Evolutionary conservation across 306 rosid species (phyloP).

Genomic region (Acacia confusa): DNA sequence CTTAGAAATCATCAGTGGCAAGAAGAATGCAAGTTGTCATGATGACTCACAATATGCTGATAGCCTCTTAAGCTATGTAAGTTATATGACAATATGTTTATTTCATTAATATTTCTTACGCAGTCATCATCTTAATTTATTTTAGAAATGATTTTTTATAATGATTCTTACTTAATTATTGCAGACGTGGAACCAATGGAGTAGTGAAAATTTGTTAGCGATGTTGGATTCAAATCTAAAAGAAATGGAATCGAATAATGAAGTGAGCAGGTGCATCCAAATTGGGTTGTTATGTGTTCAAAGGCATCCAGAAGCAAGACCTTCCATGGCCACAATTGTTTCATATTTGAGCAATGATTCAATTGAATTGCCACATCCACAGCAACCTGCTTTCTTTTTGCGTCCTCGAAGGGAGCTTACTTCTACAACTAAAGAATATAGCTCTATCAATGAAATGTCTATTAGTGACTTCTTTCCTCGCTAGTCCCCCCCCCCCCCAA

Average conservation of each 20-base stretch:
- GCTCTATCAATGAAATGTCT: slow-evolving; percentile 4
- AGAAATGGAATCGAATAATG: slow-evolving; percentile 7
- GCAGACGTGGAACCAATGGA: slow-evolving; percentile 48
- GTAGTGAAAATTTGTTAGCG: slow-evolving; percentile 18
- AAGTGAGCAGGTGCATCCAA: slow-evolving; percentile 43
- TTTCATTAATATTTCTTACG: no score
- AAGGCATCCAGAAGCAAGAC: slow-evolving; percentile 24
- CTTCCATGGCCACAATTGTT: slow-evolving; percentile 22
- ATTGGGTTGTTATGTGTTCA: slow-evolving; percentile 48
- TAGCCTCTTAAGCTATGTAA: slow-evolving; percentile 28
- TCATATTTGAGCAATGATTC: slow-evolving; percentile 24
- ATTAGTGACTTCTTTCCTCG: slow-evolving; percentile 11
- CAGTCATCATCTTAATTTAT: not conserved
- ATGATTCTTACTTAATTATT: not conserved
- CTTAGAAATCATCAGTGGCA: slow-evolving; percentile 33
- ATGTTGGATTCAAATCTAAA: slow-evolving; percentile 38
- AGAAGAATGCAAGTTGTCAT: slow-evolving; percentile 16
- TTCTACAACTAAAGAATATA: not conserved
- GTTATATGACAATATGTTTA: not conserved
- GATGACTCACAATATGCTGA: slow-evolving; percentile 1
- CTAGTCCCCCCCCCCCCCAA: no score
- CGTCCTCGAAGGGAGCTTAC: not conserved
- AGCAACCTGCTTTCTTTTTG: slow-evolving; percentile 28
- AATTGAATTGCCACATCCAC: slow-evolving; percentile 33
- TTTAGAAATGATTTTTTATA: not conserved